A percentile compares a stretch with the other conserved stretches of the same genome.
These are phyloP conservation scores for Monilinia aucupariae DNA, from an alignment of 2,329 filamentous ascomycete genomes.

Conservation along the genomic window DNA sequence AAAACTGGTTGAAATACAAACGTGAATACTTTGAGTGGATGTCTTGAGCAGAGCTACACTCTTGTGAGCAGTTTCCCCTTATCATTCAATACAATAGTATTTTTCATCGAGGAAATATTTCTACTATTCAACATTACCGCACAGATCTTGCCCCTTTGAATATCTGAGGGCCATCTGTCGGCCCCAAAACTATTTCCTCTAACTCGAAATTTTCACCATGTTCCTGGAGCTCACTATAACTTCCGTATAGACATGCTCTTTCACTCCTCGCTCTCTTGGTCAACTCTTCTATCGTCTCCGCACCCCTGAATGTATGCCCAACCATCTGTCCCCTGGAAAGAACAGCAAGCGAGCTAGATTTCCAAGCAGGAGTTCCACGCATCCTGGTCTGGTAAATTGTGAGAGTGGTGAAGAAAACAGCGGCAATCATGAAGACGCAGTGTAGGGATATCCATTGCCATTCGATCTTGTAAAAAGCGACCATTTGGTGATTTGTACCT, in stretches of 20 bases:
- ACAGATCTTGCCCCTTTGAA: background rate
- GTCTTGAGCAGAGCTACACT: background rate
- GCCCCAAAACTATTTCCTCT: background rate
- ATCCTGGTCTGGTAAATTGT: slow-evolving; percentile 7
- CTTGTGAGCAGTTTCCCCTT: background rate
- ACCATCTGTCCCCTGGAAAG: background rate
- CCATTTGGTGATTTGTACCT: background rate
- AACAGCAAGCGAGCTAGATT: slow-evolving; percentile 5
- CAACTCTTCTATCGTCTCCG: background rate
- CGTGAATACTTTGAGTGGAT: background rate
- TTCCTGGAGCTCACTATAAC: background rate
- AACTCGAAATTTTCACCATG: background rate
- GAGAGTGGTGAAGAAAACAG: background rate
- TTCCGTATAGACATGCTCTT: background rate
- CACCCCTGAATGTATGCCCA: background rate
- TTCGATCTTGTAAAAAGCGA: background rate
- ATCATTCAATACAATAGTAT: background rate
- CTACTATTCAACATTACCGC: background rate
- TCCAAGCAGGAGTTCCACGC: slow-evolving; percentile 1
- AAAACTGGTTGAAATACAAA: background rate
- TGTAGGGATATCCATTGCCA: slow-evolving; percentile 9
- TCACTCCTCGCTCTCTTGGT: background rate
- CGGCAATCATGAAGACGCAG: background rate
- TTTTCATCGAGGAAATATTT: background rate
- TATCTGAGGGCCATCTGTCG: background rate